Percentiles rank a stretch among this genome's conserved stretches.
phyloP scores from a whole-genome alignment of 352 stramenopile genomes.

The Plasmopara viticola region DNA sequence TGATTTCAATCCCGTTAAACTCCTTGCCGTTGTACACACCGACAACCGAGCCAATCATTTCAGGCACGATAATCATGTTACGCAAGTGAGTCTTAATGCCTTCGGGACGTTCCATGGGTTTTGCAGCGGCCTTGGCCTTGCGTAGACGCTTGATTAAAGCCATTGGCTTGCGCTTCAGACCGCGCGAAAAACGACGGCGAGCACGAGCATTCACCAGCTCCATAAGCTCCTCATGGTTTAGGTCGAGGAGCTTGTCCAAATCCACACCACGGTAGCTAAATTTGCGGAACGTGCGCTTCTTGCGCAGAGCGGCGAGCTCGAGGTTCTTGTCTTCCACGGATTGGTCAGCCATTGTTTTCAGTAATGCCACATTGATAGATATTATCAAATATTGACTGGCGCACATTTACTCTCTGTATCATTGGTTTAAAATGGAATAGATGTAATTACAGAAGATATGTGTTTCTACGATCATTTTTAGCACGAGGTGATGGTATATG shows the following conservation, averaged over 20 bases:
- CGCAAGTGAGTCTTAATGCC: slow-evolving; percentile 99
- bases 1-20: slow-evolving; percentile 99
- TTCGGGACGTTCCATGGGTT: slow-evolving; percentile 95
- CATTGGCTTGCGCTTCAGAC: slow-evolving; percentile 99
- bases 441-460: not conserved
- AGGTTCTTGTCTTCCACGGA: slow-evolving; percentile 60
- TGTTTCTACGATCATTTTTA: too few relatives aligned
- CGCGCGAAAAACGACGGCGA: slow-evolving; percentile 97
- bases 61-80: slow-evolving; percentile 99
- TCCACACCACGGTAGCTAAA: slow-evolving; percentile 99
- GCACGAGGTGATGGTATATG: slow-evolving; percentile 29
- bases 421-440: slow-evolving; percentile 7
- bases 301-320: slow-evolving; percentile 93
- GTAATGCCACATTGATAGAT: slow-evolving; percentile 28
- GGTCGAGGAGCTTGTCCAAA: slow-evolving; percentile 98
- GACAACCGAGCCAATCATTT: slow-evolving; percentile 99
- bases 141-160: slow-evolving; percentile 98
- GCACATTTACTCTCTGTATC: not conserved
- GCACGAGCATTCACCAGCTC: slow-evolving; percentile 95
- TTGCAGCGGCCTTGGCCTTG: slow-evolving; percentile 98
- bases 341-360: slow-evolving; percentile 40
- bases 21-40: slow-evolving; percentile 99
- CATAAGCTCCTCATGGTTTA: slow-evolving; percentile 99
- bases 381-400: slow-evolving; percentile 18
- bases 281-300: slow-evolving; percentile 99